Base-by-base conservation (phyloP, 805 yeast species). In the Lipomyces orientalis region DNA sequence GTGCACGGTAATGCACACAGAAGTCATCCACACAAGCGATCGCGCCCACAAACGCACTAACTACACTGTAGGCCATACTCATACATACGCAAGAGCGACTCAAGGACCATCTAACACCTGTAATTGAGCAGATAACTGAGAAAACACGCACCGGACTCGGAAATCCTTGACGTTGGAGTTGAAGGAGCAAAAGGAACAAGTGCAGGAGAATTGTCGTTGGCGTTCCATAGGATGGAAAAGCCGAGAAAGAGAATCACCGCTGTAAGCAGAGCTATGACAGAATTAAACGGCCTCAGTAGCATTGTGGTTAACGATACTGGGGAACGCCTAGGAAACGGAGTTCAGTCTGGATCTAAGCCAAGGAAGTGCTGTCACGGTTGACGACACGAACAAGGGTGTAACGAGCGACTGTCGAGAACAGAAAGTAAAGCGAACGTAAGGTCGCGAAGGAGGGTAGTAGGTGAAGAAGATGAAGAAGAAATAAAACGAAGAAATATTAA, bases 271-370 rank as follows among this genome's bases (percentile, higher is more conserved):
- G 61, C 68, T n/a, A 68, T 39, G 62, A 68, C 64, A 33, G 69
- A 62, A 55, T 59, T 64, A 54, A 68, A 65, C 37, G 71, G 71
- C 54, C 69, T 51, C 58, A 68, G 62, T 58, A 65, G 59, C 71
- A 68, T 68, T 31, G 19, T 25, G 33, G 33, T 29, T 12, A 19
- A 43, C 22, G 5, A 43, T 35, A 10, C 39, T 35, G 39, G 43
- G 6, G 43, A 37, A 37, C 12, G 14, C 7, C 49, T n/a, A 19
- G 49, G 22, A n/a, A 43, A 43, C 22, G 22, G 5, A 8, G 49
- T 5, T 5, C 22, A 16, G n/a, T 43, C 16, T 22, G 22, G 49
- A 43, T 43, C 2, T 43, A n/a, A 43, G 22, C 22, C 6, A 8
- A 16, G 49, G 16, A 6, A 16, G 49, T 22, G 22, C 8, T 8